Evolutionary conservation across 805 yeast species (phyloP), one percentile per base, ranked within the genome.

Genomic region (Candida manassasensis): DNA sequence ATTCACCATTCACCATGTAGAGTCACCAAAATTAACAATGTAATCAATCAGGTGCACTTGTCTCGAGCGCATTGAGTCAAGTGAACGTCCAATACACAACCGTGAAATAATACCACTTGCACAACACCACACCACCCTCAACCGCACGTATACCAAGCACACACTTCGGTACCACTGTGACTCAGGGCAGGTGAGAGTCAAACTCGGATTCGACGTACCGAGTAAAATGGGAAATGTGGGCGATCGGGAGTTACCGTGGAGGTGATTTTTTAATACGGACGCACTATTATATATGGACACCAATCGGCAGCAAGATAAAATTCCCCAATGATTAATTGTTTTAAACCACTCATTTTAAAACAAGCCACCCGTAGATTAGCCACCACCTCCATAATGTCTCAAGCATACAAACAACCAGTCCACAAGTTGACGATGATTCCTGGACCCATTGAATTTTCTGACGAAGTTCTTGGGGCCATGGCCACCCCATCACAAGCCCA

Each of bases 401-500:
- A 19, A 27, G 16, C 30, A 11, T 36, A 21, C 22, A 35, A 66
- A 43, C 72, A 67, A 49, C 57, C 66, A 16, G 59, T 56, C 39
- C 73, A 67, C 49, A 63, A 62, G 49, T 65, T 64, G 59, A 69
- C 70, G 48, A 66, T 85, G 67, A 82, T 85, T 47, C 93, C 95
- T 13, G 95, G 95, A 25, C 95, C 95, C 41, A 80, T 86, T 53
- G 86, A 81, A 61, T 79, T 90, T 61, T 79, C 88, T 33, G 86
- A 84, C 45, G 73, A 67, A 34, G 97, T 89, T 32, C 75, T 84
- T 49, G 63, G 66, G 22, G 94, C 96, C 27, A 81, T 83, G 82
- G 67, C 85, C 26, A 79, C 84, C 27, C 93, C 89, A 25, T 79
- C 95, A 3, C 78, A 84, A 50, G 81, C 95, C n/a, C 97, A 89